Percentiles rank a stretch among this genome's conserved stretches.
These are phyloP conservation scores for Nakaseomyces delphensis DNA, from an alignment of 1,139 yeast species.

Conservation along the genomic window DNA sequence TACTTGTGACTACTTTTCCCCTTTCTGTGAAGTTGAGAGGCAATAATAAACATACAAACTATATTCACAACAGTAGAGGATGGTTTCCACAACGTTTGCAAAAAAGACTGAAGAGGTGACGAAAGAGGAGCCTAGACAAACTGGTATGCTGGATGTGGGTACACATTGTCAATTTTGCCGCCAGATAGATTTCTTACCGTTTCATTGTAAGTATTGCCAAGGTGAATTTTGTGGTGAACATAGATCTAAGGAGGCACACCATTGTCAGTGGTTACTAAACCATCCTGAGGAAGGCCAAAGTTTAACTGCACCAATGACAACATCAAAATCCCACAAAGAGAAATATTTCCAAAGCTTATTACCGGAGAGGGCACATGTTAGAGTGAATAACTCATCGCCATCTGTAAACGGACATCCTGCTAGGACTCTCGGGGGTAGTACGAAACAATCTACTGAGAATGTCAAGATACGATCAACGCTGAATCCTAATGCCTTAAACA, in stretches of 20 bases:
- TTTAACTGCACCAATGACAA: constrained; percentile 13
- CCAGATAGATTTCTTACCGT: constrained; percentile 62
- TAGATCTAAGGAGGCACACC: constrained; percentile 41
- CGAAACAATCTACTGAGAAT: not conserved
- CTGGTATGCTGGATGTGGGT: constrained; percentile 59
- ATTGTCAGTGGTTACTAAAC: constrained; percentile 31
- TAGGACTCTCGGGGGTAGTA: not conserved
- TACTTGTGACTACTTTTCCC: not conserved
- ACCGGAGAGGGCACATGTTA: constrained; percentile 47
- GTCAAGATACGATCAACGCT: constrained; percentile 22
- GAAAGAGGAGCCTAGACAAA: constrained; percentile 11
- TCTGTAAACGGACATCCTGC: constrained; percentile 10
- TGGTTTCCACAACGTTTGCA: constrained; percentile 4
- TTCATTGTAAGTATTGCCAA: constrained; percentile 50
- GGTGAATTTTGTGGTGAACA: constrained; percentile 53
- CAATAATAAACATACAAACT: not conserved
- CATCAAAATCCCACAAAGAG: constrained; percentile 19
- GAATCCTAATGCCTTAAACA: constrained; percentile 36
- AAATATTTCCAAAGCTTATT: constrained; percentile 36
- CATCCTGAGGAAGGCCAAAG: constrained; percentile 18
- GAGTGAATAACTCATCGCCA: constrained; percentile 25
- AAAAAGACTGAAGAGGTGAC: constrained; percentile 3
- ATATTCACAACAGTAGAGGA: not conserved
- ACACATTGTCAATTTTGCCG: constrained; percentile 56
- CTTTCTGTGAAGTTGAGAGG: not conserved